phyloP scores from a whole-genome alignment of 2,329 filamentous ascomycete species.

The Colletotrichum horii region DNA sequence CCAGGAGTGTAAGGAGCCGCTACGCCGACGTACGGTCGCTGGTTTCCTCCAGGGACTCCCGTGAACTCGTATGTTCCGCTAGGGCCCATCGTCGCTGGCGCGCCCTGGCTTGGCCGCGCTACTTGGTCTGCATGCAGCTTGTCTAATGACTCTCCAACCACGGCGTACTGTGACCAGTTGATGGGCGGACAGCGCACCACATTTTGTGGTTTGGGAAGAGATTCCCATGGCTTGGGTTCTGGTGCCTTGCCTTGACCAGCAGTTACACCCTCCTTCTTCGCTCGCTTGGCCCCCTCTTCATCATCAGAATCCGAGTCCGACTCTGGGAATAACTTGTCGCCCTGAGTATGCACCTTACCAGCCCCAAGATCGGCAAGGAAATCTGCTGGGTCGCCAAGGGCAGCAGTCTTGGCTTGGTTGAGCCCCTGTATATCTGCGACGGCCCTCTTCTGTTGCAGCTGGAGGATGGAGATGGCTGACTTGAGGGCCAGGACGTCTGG shows the following conservation, averaged over 20 bases:
- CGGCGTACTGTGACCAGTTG: constrained; percentile 93
- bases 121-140: constrained; percentile 84
- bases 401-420: constrained; percentile 71
- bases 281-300: constrained; percentile 30
- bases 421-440: constrained; percentile 76
- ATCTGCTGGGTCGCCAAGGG: constrained; percentile 71
- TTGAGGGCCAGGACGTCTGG: constrained; percentile 87
- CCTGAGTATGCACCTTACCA: constrained; percentile 59
- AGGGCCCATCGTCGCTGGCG: constrained; percentile 48
- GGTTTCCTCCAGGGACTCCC: constrained; percentile 40
- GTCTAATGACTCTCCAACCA: constrained; percentile 86
- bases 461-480: constrained; percentile 84
- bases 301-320: constrained; percentile 28
- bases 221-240: constrained; percentile 53
- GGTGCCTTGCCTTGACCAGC: neutral
- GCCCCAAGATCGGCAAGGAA: constrained; percentile 73
- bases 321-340: constrained; percentile 30
- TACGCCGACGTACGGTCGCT: constrained; percentile 55
- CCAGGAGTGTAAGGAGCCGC: constrained; percentile 61
- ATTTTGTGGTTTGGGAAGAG: constrained; percentile 78
- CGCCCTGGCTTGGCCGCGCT: constrained; percentile 63
- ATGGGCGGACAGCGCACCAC: constrained; percentile 86
- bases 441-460: constrained; percentile 83
- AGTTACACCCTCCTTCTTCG: neutral
- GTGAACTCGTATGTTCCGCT: constrained; percentile 58